Conservation (phyloP, 345 rosid species). For the Hevea brasiliensis region DNA sequence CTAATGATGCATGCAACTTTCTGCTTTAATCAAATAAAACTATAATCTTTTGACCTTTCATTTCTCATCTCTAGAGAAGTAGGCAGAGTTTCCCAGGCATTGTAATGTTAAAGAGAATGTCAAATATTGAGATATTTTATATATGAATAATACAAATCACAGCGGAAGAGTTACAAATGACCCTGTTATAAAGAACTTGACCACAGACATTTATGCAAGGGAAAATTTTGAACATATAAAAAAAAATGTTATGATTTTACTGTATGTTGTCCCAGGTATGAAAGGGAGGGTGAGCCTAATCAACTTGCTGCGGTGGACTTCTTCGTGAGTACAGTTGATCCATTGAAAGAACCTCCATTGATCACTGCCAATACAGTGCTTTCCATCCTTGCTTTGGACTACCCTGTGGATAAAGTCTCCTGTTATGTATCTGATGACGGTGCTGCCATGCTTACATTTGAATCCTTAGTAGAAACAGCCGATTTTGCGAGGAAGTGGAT, state of each 20-base stretch:
- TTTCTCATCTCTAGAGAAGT: neutral
- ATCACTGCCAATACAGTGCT: conserved; percentile 95
- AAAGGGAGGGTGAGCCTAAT: conserved; percentile 82
- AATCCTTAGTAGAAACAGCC: conserved; percentile 84
- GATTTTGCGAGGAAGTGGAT: conserved; percentile 98
- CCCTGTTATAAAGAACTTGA: neutral
- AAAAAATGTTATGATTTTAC: conserved; percentile 7
- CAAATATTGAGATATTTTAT: neutral
- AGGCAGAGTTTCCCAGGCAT: neutral
- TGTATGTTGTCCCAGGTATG: conserved; percentile 50
- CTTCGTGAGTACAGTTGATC: conserved; percentile 98
- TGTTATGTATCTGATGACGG: conserved; percentile 98
- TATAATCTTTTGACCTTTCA: neutral
- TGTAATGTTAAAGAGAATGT: neutral
- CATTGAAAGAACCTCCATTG: conserved; percentile 92
- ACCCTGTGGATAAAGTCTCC: conserved; percentile 92
- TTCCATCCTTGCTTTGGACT: conserved; percentile 92
- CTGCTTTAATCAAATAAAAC: neutral
- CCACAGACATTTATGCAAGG: neutral
- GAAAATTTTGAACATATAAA: neutral
- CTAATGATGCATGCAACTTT: neutral
- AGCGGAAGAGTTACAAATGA: no score
- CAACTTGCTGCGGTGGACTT: conserved; percentile 95
- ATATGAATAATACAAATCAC: no score
- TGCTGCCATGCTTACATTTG: conserved; percentile 95